Base-by-base conservation (phyloP, 1,139 yeast genomes). In the Sugiyamaella castrensis region DNA sequence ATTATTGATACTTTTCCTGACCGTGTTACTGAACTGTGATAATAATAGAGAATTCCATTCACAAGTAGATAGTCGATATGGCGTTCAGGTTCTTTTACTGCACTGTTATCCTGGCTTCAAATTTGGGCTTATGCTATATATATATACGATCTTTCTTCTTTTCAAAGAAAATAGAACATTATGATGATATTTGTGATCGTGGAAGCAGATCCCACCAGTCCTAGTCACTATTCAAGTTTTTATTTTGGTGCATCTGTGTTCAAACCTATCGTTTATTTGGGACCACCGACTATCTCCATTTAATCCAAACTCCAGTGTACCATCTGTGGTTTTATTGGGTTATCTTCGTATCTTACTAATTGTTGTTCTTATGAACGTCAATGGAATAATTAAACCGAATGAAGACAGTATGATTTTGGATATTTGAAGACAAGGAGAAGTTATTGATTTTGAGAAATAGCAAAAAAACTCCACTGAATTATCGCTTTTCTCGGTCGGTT, bases 261-360 rank as follows among this genome's bases (percentile, higher is more conserved):
- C 29, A 27, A 38, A 16, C 15, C n/a, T 7, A 19, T 19, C 27
- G 12, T 27, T 19, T 12, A 13, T 8, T 19, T 38, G 36, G 31
- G 9, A n/a, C 24, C 24, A 16, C 24, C 24, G 8, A 13, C 9
- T 56, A 27, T 56, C 60, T 4, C 63, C 65, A 10, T 60, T 61
- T 52, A 56, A 58, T 43, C 51, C 54, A n/a, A 31, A 44, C n/a
- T 56, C 64, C 10, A 50, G 51, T 36, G 37, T 61, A 7, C 49
- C 41, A 8, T 51, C 53, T 24, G 56, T 62, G 6, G 61, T 50
- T 2, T 11, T 57, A 7, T 43, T 60, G 57, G 64, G 58, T 9
- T 61, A 62, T 43, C 36, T 62, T 9, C 66, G 66, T 4, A 33
- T 57, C 1, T 31, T 60, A 28, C 47, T 51, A n/a, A 40, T 61